Evolutionary conservation across 495 filamentous ascomycete genomes (phyloP).

Genomic region (Hypoxylon fuscum): DNA sequence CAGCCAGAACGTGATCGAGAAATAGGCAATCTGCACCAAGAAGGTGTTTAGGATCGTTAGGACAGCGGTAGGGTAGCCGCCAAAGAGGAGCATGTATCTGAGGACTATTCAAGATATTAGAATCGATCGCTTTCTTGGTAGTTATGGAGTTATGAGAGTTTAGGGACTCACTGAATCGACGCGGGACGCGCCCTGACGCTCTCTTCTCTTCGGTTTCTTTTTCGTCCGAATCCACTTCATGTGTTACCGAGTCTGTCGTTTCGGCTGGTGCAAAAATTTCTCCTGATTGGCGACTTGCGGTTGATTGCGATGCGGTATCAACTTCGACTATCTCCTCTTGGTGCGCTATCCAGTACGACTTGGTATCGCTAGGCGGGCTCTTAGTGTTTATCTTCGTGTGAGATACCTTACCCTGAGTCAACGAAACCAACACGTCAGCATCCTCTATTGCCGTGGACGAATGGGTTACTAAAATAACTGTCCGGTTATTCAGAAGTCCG

Average conservation of each 20-base stretch:
- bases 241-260: slow-evolving; percentile 42
- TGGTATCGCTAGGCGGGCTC: slow-evolving; percentile 46
- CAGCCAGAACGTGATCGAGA: slow-evolving; percentile 29
- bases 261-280: not conserved
- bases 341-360: not conserved
- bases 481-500: slow-evolving; percentile 76
- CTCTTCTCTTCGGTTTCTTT: slow-evolving; percentile 10
- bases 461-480: slow-evolving; percentile 85
- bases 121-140: not conserved
- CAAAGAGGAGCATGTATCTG: slow-evolving; percentile 22
- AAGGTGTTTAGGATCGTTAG: slow-evolving; percentile 39
- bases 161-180: slow-evolving; percentile 20
- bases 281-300: not conserved
- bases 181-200: slow-evolving; percentile 37
- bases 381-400: slow-evolving; percentile 74
- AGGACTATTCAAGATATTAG: slow-evolving; percentile 2
- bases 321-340: slow-evolving; percentile 2
- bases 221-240: slow-evolving; percentile 43
- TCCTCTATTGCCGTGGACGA: slow-evolving; percentile 76
- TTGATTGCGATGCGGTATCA: not conserved
- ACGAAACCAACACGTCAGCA: slow-evolving; percentile 71
- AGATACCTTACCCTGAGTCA: slow-evolving; percentile 68
- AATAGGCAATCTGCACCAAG: slow-evolving; percentile 44
- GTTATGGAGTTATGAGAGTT: not conserved
- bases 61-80: slow-evolving; percentile 8